Base-by-base conservation (phyloP, 2,329 filamentous ascomycete species). In the Hymenoscyphus repandus region DNA sequence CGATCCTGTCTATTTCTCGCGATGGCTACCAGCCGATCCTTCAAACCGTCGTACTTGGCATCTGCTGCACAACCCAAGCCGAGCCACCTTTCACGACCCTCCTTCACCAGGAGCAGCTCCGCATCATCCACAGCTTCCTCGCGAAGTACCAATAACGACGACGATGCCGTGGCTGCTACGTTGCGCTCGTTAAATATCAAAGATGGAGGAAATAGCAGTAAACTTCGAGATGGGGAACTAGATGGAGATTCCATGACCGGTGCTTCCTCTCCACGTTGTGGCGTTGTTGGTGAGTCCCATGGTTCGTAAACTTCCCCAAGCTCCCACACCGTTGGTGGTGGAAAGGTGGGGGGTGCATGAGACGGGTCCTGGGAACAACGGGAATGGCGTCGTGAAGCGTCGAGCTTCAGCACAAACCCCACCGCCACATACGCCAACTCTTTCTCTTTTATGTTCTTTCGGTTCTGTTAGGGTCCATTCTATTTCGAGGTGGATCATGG, bases 11-110 rank as follows among this genome's bases (percentile, higher is more conserved):
- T 4, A 27, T 4, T 27, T 7, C 4, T 27, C 22, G 22, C 22
- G 6, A 79, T 79, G 76, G 70, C 75, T n/a, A n/a, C n/a, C 52
- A 72, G 67, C 62, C 72, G 74, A 57, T 76, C 76, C 11, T 72
- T 79, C 63, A 74, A 76, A 57, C 69, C 74, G 37, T 68, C 68
- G 20, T 74, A 73, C 57, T 52, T 61, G 48, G 53, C 55, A 34
- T 65, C 53, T 27, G 52, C 54, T 18, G 47, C 55, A 31, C 55
- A 54, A 44, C 46, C 75, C 32, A 67, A 73, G 49, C 58, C 68
- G 20, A 61, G 62, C 54, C 70, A 72, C 42, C 61, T 63, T 15
- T 67, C 72, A 54, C 70, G 74, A 38, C 76, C 74, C 33, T 65
- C 66, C 37, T 72, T 72, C 61, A 64, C 71, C 18, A 66, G 68